Conservation (phyloP, 495 filamentous ascomycete species). For the Trichoderma orchidacearum region DNA sequence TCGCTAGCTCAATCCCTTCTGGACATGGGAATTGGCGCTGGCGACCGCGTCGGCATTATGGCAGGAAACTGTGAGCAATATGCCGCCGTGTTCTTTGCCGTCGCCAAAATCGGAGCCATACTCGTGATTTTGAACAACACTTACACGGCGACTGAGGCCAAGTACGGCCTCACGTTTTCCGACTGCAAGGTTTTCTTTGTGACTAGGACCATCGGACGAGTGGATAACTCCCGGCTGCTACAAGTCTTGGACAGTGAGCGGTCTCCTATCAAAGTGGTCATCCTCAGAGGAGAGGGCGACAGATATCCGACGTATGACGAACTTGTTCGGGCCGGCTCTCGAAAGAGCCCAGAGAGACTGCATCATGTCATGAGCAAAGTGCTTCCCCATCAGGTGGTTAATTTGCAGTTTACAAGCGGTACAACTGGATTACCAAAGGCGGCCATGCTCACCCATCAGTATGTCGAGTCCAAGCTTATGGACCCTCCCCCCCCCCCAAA, state of each 20-base stretch:
- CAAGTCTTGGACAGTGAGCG: conserved; percentile 28
- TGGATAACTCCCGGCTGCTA: conserved; percentile 41
- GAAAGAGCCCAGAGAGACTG: conserved; percentile 17
- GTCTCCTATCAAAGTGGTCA: conserved; percentile 31
- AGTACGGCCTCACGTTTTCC: conserved; percentile 49
- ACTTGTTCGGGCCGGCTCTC: conserved; percentile 31
- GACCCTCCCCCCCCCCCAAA: not conserved
- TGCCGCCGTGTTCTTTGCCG: conserved; percentile 54
- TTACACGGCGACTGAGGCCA: conserved; percentile 49
- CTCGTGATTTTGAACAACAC: conserved; percentile 61
- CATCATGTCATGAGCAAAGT: conserved; percentile 27
- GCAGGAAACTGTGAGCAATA: conserved; percentile 62
- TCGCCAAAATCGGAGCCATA: conserved; percentile 49
- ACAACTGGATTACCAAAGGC: conserved; percentile 60
- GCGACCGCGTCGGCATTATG: conserved; percentile 56
- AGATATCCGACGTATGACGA: conserved; percentile 38
- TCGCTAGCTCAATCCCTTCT: conserved; percentile 44
- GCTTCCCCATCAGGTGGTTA: conserved; percentile 48
- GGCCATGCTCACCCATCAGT: conserved; percentile 63
- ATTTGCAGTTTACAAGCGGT: conserved; percentile 59
- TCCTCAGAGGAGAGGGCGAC: conserved; percentile 37
- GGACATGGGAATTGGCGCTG: conserved; percentile 43
- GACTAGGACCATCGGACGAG: conserved; percentile 43
- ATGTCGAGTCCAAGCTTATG: conserved; percentile 10
- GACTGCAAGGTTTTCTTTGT: conserved; percentile 52